Evolutionary conservation across 108 stramenopile species (phyloP), one percentile per base, ranked within the genome.

Genomic region (Nitzschia inconspicua): DNA sequence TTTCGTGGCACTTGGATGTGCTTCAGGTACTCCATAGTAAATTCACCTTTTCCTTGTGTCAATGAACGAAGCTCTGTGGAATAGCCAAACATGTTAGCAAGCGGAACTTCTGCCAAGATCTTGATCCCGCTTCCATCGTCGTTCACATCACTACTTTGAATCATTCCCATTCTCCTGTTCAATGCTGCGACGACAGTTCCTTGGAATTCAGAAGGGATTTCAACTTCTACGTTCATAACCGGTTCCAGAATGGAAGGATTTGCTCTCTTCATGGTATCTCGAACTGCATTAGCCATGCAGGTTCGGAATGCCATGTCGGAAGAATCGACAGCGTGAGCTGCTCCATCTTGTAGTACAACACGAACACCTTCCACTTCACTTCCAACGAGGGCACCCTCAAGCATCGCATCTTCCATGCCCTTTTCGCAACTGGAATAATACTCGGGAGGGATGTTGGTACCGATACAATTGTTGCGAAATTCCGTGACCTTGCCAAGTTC

Each of bases 41-140:
- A 98, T 65, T 98, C 98, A 29, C 97, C 97, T 70, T 98, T 99
- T 20, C 96, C 98, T 73, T 99, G 98, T 24, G 98, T 99, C 30
- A 82, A 57, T 57, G 86, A 88, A 22, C 98, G 82, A 30, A 99
- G 48, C 42, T 98, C 98, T 14, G 98, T 99, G 4, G 91, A 93
- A 64, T 95, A 96, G 1, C 97, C 97, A 73, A 98, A 98, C 95
- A 98, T 95, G 50, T 94, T 88, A 13, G 89, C 84, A 10, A 98
- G 69, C 1, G 97, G 97, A 27, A 97, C 93, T 52, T 97, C 94
- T 13, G 94, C 94, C 22, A 87, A 59, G 60, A 99, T 67, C 42
- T 80, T 84, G 40, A 90, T 60, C 16, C 91, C 83, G 63, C 81
- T 84, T 50, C 95, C 96, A 47, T 98, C 97, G 50, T 96, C 92